These are phyloP conservation scores for Eucalyptus globulus DNA, from an alignment of 345 rosid species.

Conservation along the genomic window DNA sequence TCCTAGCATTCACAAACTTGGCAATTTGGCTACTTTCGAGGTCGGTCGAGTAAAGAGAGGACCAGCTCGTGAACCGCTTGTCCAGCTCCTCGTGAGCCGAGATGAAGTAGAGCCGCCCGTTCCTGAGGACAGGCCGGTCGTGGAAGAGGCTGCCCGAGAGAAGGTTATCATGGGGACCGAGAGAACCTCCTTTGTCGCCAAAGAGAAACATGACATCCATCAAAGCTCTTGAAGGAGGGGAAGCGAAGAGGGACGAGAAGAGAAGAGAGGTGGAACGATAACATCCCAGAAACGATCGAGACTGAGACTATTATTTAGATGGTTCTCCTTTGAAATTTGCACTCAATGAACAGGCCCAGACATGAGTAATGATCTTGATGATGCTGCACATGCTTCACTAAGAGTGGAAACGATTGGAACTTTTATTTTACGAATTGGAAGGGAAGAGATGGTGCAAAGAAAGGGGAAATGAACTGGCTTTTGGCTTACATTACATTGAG, in stretches of 20 bases:
- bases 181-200: background rate
- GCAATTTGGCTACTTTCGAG: too few relatives aligned
- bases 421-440: background rate
- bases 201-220: background rate
- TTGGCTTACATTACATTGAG: too few relatives aligned
- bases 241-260: background rate
- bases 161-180: background rate
- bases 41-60: too few relatives aligned
- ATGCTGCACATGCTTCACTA: background rate
- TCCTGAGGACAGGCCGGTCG: too few relatives aligned
- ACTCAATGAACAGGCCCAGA: background rate
- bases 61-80: too few relatives aligned
- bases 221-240: background rate
- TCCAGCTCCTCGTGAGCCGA: too few relatives aligned
- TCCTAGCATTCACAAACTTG: too few relatives aligned
- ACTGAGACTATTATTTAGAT: conserved; percentile 10
- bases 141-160: background rate
- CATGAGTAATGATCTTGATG: background rate
- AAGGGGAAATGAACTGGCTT: too few relatives aligned
- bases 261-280: conserved; percentile 8
- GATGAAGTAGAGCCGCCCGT: too few relatives aligned
- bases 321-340: background rate
- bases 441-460: background rate
- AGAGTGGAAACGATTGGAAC: too few relatives aligned
- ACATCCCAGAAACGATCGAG: conserved; percentile 24